These are phyloP conservation scores for Russula sp. DNA, from an alignment of 768 basidiomycete species.

Conservation along the genomic window DNA sequence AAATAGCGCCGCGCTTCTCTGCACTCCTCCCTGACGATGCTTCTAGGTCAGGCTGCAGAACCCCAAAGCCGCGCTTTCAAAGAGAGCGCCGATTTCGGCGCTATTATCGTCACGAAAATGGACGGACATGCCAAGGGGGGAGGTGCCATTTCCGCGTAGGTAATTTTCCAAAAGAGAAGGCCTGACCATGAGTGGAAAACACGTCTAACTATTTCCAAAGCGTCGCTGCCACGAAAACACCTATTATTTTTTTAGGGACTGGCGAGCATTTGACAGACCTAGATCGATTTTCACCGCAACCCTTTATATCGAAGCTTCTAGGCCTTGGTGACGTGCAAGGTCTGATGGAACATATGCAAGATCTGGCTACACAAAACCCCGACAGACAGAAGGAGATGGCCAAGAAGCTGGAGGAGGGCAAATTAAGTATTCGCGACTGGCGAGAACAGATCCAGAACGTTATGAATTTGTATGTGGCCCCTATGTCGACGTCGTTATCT, in stretches of 20 bases:
- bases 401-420: slow-evolving; percentile 95
- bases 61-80: slow-evolving; percentile 96
- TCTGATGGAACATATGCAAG: slow-evolving; percentile 98
- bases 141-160: slow-evolving; percentile 97
- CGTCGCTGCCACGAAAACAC: slow-evolving; percentile 97
- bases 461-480: slow-evolving; percentile 83
- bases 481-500: slow-evolving; percentile 17
- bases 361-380: slow-evolving; percentile 85
- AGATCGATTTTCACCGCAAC: slow-evolving; percentile 90
- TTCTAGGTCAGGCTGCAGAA: slow-evolving; percentile 87
- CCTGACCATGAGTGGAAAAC: background rate
- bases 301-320: slow-evolving; percentile 94
- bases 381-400: slow-evolving; percentile 98
- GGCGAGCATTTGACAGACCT: slow-evolving; percentile 98
- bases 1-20: slow-evolving; percentile 13
- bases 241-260: slow-evolving; percentile 96
- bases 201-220: slow-evolving; percentile 34
- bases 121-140: slow-evolving; percentile 99
- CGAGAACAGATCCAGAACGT: slow-evolving; percentile 95
- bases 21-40: background rate
- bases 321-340: slow-evolving; percentile 97
- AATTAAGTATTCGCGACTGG: slow-evolving; percentile 95
- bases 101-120: slow-evolving; percentile 99
- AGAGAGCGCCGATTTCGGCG: slow-evolving; percentile 94
- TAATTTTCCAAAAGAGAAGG: slow-evolving; percentile 15